These are phyloP conservation scores for Chrysopogon serrulatus DNA, from an alignment of 176 grass and related monocot genomes.

Conservation along the genomic window DNA sequence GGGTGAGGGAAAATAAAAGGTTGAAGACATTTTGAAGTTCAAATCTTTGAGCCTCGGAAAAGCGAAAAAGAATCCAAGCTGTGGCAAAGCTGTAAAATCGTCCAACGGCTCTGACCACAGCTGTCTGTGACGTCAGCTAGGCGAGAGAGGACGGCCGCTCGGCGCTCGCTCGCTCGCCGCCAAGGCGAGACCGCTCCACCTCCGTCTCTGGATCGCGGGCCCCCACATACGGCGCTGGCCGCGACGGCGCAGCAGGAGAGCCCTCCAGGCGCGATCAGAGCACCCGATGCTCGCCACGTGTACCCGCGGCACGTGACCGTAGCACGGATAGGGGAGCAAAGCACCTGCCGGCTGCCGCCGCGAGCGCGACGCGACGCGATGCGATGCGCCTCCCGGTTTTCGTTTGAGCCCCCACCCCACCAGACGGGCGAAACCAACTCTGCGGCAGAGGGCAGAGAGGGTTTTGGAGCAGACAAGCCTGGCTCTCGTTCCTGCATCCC, in stretches of 20 bases:
- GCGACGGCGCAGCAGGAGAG: background rate
- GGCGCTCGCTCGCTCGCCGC: background rate
- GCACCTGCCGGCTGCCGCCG: background rate
- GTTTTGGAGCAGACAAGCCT: background rate
- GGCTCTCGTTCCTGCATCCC: background rate
- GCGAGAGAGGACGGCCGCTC: background rate
- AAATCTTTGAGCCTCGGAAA: background rate
- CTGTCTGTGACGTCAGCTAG: conserved; percentile 25
- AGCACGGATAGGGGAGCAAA: background rate
- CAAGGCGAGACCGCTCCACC: background rate
- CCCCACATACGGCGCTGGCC: background rate
- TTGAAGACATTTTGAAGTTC: conserved; percentile 4
- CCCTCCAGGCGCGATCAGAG: background rate
- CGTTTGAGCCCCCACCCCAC: background rate
- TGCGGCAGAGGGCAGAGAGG: background rate
- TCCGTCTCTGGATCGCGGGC: background rate
- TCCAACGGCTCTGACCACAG: conserved; percentile 25
- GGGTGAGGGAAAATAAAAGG: background rate
- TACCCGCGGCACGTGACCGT: background rate
- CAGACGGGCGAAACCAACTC: conserved; percentile 23
- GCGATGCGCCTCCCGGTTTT: background rate
- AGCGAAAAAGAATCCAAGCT: background rate
- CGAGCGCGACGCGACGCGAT: background rate
- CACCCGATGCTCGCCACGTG: conserved; percentile 22
- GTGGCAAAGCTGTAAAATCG: conserved; percentile 33